Evolutionary conservation across 495 filamentous ascomycete species (phyloP).

Genomic region (Penicillium steckii): DNA sequence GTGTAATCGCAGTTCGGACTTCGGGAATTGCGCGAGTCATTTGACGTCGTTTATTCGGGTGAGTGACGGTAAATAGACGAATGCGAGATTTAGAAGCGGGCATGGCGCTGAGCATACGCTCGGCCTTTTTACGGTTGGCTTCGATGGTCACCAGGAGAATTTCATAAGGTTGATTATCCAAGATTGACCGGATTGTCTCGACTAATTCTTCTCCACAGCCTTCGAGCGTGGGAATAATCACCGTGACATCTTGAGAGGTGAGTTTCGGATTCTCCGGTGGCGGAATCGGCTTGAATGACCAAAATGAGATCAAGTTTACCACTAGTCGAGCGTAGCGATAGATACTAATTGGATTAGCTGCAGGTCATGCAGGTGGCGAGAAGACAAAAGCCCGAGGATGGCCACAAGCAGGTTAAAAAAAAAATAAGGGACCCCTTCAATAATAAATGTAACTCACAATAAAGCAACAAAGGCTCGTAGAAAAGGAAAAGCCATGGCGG

Average conservation of each 20-base stretch:
- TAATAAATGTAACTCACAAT: constrained; percentile 38
- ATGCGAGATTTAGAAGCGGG: constrained; percentile 50
- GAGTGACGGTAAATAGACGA: constrained; percentile 50
- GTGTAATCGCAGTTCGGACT: constrained; percentile 68
- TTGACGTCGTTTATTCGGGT: constrained; percentile 81
- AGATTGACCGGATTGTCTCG: constrained; percentile 59
- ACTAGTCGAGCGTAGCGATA: constrained; percentile 66
- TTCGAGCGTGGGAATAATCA: constrained; percentile 71
- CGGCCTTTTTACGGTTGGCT: constrained; percentile 54
- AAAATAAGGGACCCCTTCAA: no score
- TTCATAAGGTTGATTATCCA: constrained; percentile 54
- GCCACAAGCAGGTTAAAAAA: no score
- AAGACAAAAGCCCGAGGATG: neutral
- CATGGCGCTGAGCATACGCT: constrained; percentile 52
- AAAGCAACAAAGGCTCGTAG: constrained; percentile 47
- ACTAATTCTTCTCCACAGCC: constrained; percentile 58
- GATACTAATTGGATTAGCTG: constrained; percentile 35
- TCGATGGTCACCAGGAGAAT: constrained; percentile 66
- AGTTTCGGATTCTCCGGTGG: constrained; percentile 61
- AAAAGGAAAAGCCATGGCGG: constrained; percentile 45
- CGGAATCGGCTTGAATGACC: constrained; percentile 61
- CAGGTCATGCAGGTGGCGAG: neutral
- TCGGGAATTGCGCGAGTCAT: constrained; percentile 78
- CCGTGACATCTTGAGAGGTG: constrained; percentile 68
- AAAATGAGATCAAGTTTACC: constrained; percentile 64